Percentiles rank a stretch among this genome's conserved stretches.
Conservation (phyloP, 192 early-diverging fungal genomes). For the Gorgonomyces haynaldii region DNA sequence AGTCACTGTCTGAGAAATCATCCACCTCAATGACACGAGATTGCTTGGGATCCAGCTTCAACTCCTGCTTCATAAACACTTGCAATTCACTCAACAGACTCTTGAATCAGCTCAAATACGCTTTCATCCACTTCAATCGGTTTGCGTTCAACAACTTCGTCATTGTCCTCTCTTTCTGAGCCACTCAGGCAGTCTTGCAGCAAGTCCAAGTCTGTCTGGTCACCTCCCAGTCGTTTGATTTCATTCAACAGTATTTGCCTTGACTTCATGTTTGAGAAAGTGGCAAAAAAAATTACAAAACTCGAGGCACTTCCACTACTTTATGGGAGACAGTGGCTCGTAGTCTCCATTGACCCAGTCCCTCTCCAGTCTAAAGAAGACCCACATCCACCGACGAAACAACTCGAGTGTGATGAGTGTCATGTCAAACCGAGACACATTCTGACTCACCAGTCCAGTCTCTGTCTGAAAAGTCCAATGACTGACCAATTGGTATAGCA, state of each 20-base stretch:
- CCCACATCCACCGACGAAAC: conserved; percentile 84
- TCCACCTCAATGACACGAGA: conserved; percentile 16
- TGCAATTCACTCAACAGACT: conserved; percentile 23
- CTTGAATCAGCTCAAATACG: no score
- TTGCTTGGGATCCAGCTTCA: conserved; percentile 23
- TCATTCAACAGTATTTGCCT: conserved; percentile 39
- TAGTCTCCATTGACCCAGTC: conserved; percentile 48
- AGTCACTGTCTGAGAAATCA: conserved; percentile 23
- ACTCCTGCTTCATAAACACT: conserved; percentile 17
- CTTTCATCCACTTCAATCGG: conserved; percentile 1
- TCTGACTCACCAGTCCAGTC: conserved; percentile 47
- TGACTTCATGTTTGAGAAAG: no score
- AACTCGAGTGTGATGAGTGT: conserved; percentile 74
- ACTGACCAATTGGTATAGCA: no score
- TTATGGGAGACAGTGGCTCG: no score
- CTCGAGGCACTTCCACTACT: no score
- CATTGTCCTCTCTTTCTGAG: conserved; percentile 25
- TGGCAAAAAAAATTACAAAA: no score
- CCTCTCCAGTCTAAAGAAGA: conserved; percentile 79
- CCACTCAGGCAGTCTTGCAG: conserved; percentile 39
- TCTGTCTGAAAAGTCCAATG: no score
- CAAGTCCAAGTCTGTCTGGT: conserved; percentile 42
- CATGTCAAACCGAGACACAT: conserved; percentile 60
- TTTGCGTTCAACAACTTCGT: conserved; percentile 4
- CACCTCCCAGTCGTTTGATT: conserved; percentile 56